Percentiles rank a stretch among this genome's conserved stretches.
phyloP scores from a whole-genome alignment of 2,329 filamentous ascomycete genomes.

The Pezicula carpinea region DNA sequence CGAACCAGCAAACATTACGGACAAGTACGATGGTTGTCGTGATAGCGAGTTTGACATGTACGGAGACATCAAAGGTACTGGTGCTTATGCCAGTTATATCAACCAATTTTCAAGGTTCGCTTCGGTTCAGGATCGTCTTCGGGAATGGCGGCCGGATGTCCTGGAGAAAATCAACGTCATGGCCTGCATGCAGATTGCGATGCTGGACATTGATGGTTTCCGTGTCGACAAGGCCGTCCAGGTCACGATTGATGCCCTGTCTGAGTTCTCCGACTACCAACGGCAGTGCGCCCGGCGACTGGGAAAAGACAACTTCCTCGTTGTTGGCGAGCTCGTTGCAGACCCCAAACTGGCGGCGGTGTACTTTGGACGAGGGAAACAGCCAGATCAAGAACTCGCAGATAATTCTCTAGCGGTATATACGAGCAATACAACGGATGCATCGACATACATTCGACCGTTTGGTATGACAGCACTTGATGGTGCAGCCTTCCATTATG shows the following conservation, averaged over 20 bases:
- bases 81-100: conserved; percentile 58
- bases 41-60: conserved; percentile 58
- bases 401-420: conserved; percentile 1
- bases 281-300: conserved; percentile 50
- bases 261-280: conserved; percentile 50
- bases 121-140: conserved; percentile 61
- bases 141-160: conserved; percentile 57
- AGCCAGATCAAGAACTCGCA: conserved; percentile 37
- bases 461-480: conserved; percentile 50
- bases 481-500: conserved; percentile 58
- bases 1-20: neutral
- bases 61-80: conserved; percentile 59
- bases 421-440: conserved; percentile 4
- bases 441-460: conserved; percentile 38
- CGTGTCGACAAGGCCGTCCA: conserved; percentile 64
- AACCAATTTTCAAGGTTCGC: conserved; percentile 63
- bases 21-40: conserved; percentile 48
- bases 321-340: conserved; percentile 58
- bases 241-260: conserved; percentile 56
- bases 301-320: conserved; percentile 59
- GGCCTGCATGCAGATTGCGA: conserved; percentile 56
- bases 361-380: conserved; percentile 56
- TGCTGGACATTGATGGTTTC: conserved; percentile 61
- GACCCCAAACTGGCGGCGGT: conserved; percentile 56
- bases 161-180: conserved; percentile 52